Evolutionary conservation across 2,329 filamentous ascomycete genomes (phyloP).

Genomic region (Lachnellula suecica): DNA sequence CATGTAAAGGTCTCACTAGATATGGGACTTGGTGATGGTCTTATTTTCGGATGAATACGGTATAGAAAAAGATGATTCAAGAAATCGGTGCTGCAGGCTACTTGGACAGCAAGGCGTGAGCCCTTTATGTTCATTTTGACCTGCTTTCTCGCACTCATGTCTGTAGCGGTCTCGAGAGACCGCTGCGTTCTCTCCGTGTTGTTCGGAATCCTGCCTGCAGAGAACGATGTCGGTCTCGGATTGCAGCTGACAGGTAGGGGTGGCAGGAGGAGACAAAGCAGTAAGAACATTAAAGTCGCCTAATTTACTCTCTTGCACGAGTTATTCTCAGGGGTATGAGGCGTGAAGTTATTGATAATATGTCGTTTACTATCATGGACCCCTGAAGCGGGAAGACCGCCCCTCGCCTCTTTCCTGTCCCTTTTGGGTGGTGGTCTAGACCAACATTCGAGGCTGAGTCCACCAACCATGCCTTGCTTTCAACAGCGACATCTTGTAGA

Average conservation of each 20-base stretch:
- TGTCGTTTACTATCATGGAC: not conserved
- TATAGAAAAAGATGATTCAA: no score
- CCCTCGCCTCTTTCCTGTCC: not conserved
- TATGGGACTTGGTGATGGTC: not conserved
- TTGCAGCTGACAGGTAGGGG: not conserved
- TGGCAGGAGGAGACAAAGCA: not conserved
- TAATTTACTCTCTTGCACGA: not conserved
- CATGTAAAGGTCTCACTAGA: not conserved
- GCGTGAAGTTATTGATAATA: not conserved
- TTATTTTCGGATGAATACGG: not conserved
- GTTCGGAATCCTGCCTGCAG: not conserved
- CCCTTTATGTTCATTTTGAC: no score
- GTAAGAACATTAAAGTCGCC: not conserved
- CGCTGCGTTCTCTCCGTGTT: not conserved
- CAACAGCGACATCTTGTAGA: not conserved
- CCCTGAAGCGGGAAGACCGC: not conserved
- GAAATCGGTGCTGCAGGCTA: no score
- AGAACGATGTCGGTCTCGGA: not conserved
- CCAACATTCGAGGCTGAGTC: not conserved
- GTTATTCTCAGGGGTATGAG: no score
- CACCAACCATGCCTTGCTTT: not conserved
- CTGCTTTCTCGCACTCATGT: no score
- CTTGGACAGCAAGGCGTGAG: no score
- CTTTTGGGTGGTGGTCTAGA: not conserved
- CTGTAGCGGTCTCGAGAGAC: not conserved